phyloP scores from a whole-genome alignment of 2,329 filamentous ascomycete species.

The Alternaria ethzedia region DNA sequence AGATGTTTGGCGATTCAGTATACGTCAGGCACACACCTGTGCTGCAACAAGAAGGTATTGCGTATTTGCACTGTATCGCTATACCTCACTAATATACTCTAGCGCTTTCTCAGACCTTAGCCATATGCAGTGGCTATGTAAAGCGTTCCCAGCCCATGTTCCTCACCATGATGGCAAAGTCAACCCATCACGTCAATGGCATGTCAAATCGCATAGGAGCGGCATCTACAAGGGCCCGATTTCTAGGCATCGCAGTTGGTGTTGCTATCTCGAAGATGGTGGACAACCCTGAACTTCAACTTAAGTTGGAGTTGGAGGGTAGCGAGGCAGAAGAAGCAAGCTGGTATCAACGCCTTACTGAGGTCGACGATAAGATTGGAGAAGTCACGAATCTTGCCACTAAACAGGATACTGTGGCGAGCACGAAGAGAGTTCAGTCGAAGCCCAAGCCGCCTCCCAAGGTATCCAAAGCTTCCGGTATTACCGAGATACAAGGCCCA shows the following conservation, averaged over 20 bases:
- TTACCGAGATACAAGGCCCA: slow-evolving; percentile 42
- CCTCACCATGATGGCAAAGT: slow-evolving; percentile 72
- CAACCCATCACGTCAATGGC: slow-evolving; percentile 73
- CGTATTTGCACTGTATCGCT: not conserved
- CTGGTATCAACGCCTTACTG: slow-evolving; percentile 74
- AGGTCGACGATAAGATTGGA: slow-evolving; percentile 68
- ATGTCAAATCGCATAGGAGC: slow-evolving; percentile 86
- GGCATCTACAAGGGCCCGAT: slow-evolving; percentile 75
- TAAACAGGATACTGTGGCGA: not conserved
- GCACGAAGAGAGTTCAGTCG: not conserved
- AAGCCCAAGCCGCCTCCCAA: slow-evolving; percentile 16
- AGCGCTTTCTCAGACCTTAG: slow-evolving; percentile 81
- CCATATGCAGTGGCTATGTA: slow-evolving; percentile 79
- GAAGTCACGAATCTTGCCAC: slow-evolving; percentile 24
- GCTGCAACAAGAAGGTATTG: slow-evolving; percentile 83
- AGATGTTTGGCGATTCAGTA: slow-evolving; percentile 81
- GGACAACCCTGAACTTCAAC: slow-evolving; percentile 70
- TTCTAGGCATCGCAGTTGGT: slow-evolving; percentile 87
- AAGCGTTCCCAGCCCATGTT: slow-evolving; percentile 70
- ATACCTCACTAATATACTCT: slow-evolving; percentile 22
- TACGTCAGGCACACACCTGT: slow-evolving; percentile 85
- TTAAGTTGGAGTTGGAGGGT: slow-evolving; percentile 86
- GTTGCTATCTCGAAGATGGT: slow-evolving; percentile 71
- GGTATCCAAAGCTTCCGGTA: slow-evolving; percentile 13
- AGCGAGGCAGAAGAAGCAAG: slow-evolving; percentile 73